A percentile compares a stretch with the other conserved stretches of the same genome.
Evolutionary conservation across 805 yeast genomes (phyloP).

Genomic region (Metschnikowia amazonensis): DNA sequence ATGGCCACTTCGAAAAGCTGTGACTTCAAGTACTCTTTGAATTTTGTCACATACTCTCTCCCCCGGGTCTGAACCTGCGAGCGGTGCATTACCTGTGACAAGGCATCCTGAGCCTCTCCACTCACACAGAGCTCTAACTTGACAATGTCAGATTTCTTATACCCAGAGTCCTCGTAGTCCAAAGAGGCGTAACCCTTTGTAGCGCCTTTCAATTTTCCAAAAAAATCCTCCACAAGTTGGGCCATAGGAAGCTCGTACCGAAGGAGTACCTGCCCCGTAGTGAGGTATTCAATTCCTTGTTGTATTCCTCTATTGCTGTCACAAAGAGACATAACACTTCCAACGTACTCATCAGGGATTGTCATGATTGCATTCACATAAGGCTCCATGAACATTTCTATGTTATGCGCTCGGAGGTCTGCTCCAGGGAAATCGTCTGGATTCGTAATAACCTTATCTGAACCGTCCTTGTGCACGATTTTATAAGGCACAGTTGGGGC

Average conservation of each 20-base stretch:
- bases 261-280: constrained; percentile 76
- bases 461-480: constrained; percentile 63
- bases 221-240: constrained; percentile 90
- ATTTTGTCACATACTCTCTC: constrained; percentile 74
- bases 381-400: constrained; percentile 68
- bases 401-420: constrained; percentile 41
- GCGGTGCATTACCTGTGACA: constrained; percentile 84
- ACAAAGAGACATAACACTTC: constrained; percentile 81
- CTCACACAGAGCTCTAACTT: constrained; percentile 87
- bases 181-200: constrained; percentile 92
- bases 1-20: constrained; percentile 91
- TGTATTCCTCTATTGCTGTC: constrained; percentile 82
- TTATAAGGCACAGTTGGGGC: constrained; percentile 96
- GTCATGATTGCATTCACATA: constrained; percentile 88
- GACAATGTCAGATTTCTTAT: constrained; percentile 71
- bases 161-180: constrained; percentile 93
- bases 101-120: constrained; percentile 85
- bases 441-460: constrained; percentile 66
- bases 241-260: constrained; percentile 82
- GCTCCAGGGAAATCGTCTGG: constrained; percentile 90
- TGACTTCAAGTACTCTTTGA: constrained; percentile 72
- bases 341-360: constrained; percentile 84
- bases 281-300: constrained; percentile 68
- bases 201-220: constrained; percentile 85
- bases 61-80: constrained; percentile 73